Evolutionary conservation across 139 green algal genomes (phyloP).

Genomic region (Eudorina sp.): DNA sequence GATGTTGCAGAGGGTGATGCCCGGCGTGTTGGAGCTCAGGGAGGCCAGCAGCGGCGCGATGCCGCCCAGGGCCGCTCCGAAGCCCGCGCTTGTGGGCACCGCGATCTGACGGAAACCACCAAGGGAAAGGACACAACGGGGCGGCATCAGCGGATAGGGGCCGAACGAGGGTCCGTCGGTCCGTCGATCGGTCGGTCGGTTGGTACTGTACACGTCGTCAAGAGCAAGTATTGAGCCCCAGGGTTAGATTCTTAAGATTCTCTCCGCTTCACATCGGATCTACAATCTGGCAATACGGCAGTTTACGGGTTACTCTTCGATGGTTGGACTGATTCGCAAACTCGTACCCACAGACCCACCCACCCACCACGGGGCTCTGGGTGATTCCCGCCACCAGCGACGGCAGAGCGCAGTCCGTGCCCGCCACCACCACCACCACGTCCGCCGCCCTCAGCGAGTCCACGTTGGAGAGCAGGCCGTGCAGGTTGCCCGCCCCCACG

Average conservation of each 20-base stretch:
- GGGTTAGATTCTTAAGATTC: too few relatives aligned
- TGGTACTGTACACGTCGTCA: too few relatives aligned
- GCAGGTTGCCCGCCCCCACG: constrained; percentile 74
- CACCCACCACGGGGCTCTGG: constrained; percentile 78
- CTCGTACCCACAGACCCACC: too few relatives aligned
- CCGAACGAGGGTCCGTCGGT: too few relatives aligned
- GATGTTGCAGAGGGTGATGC: constrained; percentile 86
- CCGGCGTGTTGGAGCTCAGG: constrained; percentile 33
- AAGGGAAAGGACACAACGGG: too few relatives aligned
- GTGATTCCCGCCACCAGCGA: constrained; percentile 83
- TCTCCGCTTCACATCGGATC: too few relatives aligned
- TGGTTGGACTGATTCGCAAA: too few relatives aligned
- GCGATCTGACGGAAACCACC: constrained; percentile 66
- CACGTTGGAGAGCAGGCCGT: constrained; percentile 64
- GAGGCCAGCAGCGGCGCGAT: constrained; percentile 72
- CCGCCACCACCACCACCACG: constrained; percentile 87
- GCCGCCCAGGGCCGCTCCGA: constrained; percentile 74
- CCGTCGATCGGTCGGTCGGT: too few relatives aligned
- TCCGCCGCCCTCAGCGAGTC: constrained; percentile 63
- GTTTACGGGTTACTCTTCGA: too few relatives aligned
- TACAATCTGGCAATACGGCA: too few relatives aligned
- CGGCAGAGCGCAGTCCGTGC: constrained; percentile 81
- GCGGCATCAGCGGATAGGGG: too few relatives aligned
- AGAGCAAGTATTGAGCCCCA: too few relatives aligned
- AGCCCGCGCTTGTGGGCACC: constrained; percentile 80